Evolutionary conservation across 805 yeast genomes (phyloP).

Genomic region (Hanseniaspora valbyensis): DNA sequence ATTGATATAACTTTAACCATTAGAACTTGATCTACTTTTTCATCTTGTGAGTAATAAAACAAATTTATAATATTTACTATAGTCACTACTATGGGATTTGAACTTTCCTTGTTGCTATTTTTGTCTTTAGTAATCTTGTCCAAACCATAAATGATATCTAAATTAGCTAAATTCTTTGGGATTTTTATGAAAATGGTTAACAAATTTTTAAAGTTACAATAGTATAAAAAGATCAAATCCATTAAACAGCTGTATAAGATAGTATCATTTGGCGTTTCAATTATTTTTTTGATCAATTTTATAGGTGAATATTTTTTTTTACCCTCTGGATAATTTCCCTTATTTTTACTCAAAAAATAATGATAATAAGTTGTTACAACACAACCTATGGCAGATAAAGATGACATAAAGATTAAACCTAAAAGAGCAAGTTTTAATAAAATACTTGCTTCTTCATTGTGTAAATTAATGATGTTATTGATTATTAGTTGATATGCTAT

Average conservation of each 20-base stretch:
- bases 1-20: slow-evolving; percentile 10
- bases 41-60: slow-evolving; percentile 11
- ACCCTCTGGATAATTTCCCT: neutral
- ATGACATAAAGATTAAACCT: slow-evolving; percentile 12
- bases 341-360: slow-evolving; percentile 4
- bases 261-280: neutral
- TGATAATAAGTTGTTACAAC: slow-evolving; percentile 10
- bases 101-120: neutral
- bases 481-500: slow-evolving; percentile 1
- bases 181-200: slow-evolving; percentile 9
- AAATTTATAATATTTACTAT: slow-evolving; percentile 10
- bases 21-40: slow-evolving; percentile 8
- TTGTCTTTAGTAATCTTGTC: slow-evolving; percentile 4
- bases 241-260: neutral
- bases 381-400: slow-evolving; percentile 14
- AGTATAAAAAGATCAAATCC: slow-evolving; percentile 5
- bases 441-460: slow-evolving; percentile 6
- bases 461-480: slow-evolving; percentile 1
- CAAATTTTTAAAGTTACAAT: slow-evolving; percentile 13
- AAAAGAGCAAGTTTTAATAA: slow-evolving; percentile 1
- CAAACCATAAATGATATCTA: slow-evolving; percentile 11
- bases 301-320: neutral
- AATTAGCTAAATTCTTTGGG: slow-evolving; percentile 7
- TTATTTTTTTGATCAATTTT: neutral
- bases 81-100: slow-evolving; percentile 9